These are phyloP conservation scores for Helotiales sp. DNA, from an alignment of 2,329 filamentous ascomycete genomes.

Conservation along the genomic window DNA sequence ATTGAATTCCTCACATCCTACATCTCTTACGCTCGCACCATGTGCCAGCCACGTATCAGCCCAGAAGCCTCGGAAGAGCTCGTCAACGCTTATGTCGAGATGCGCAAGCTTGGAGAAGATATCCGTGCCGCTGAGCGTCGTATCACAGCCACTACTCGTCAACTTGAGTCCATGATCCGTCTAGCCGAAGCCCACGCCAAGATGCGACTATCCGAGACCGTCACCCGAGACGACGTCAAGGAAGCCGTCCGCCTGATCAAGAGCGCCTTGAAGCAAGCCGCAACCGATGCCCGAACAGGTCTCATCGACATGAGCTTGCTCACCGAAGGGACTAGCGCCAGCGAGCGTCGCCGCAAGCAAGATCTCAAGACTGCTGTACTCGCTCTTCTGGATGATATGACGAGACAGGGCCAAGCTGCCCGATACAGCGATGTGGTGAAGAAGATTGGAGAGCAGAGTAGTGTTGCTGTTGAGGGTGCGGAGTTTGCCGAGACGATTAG, in stretches of 20 bases:
- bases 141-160: constrained; percentile 95
- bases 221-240: constrained; percentile 80
- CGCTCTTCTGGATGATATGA: constrained; percentile 79
- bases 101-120: constrained; percentile 91
- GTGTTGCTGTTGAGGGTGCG: constrained; percentile 71
- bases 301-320: constrained; percentile 96
- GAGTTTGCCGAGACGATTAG: constrained; percentile 87
- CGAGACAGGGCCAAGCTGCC: constrained; percentile 68
- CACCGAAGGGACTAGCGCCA: constrained; percentile 89
- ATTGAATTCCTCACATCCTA: constrained; percentile 96
- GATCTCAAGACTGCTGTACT: constrained; percentile 85
- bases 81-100: constrained; percentile 85
- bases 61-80: constrained; percentile 82
- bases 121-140: constrained; percentile 89
- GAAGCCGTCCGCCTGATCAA: constrained; percentile 95
- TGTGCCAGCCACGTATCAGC: constrained; percentile 83
- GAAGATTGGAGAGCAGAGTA: constrained; percentile 72
- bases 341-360: constrained; percentile 80
- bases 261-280: constrained; percentile 91
- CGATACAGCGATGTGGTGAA: constrained; percentile 80
- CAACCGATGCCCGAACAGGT: constrained; percentile 89
- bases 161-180: constrained; percentile 98
- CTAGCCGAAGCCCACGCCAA: constrained; percentile 95
- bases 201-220: constrained; percentile 82
- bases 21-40: constrained; percentile 91